phyloP scores from a whole-genome alignment of 768 basidiomycete genomes.

The Leccinum pellstonianum region DNA sequence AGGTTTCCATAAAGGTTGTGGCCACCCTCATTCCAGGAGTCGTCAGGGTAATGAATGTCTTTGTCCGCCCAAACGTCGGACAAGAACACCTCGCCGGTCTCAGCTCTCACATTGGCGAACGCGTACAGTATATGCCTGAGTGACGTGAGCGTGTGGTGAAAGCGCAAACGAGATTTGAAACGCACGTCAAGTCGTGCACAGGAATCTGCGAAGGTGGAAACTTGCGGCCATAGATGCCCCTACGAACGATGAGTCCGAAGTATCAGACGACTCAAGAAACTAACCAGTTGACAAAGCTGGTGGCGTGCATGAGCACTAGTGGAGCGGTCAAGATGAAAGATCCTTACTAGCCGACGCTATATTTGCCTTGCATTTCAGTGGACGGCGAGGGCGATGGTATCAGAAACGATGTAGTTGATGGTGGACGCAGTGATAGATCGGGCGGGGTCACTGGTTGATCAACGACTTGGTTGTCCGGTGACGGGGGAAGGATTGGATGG shows the following conservation, averaged over 20 bases:
- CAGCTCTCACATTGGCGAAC: constrained; percentile 84
- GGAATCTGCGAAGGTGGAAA: constrained; percentile 87
- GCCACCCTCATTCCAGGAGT: constrained; percentile 91
- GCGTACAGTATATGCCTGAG: constrained; percentile 85
- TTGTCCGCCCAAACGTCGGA: constrained; percentile 95
- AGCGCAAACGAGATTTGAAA: constrained; percentile 10
- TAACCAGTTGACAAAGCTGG: constrained; percentile 78
- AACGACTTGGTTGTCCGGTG: constrained; percentile 13
- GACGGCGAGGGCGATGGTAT: constrained; percentile 18
- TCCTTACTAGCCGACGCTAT: constrained; percentile 80
- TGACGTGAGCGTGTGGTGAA: constrained; percentile 6
- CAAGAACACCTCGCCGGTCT: constrained; percentile 82
- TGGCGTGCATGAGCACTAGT: constrained; percentile 8
- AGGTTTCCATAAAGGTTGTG: constrained; percentile 94
- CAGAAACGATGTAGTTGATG: constrained; percentile 6
- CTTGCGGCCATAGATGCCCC: constrained; percentile 96
- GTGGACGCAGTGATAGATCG: constrained; percentile 5
- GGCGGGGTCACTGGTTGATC: constrained; percentile 16
- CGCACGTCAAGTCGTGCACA: constrained; percentile 79
- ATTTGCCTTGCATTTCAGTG: constrained; percentile 54
- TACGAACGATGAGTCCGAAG: constrained; percentile 26
- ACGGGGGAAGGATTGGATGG: constrained; percentile 2
- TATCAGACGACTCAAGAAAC: constrained; percentile 9
- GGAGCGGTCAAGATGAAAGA: constrained; percentile 4
- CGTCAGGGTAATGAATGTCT: constrained; percentile 94